Evolutionary conservation across 345 rosid genomes (phyloP).

Genomic region (Trapa incisa): DNA sequence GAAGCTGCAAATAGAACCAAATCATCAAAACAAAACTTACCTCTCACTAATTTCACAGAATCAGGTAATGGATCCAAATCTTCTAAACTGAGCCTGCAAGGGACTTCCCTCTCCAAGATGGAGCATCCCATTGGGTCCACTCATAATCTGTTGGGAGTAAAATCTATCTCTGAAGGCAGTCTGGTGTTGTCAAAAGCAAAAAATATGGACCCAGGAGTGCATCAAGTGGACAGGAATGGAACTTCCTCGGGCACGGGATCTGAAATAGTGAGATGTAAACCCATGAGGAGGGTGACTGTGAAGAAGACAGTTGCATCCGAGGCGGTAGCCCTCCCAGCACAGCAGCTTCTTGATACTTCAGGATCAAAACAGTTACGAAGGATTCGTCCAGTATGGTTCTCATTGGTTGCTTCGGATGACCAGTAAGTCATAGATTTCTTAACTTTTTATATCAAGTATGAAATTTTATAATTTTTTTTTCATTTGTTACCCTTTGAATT

Average conservation of each 20-base stretch:
- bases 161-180: conserved; percentile 18
- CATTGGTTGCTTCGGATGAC: conserved; percentile 52
- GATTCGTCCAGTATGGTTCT: conserved; percentile 54
- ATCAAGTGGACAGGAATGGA: conserved; percentile 30
- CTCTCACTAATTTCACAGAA: conserved; percentile 43
- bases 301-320: conserved; percentile 28
- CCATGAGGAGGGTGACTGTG: conserved; percentile 26
- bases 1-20: conserved; percentile 73
- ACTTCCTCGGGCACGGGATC: conserved; percentile 23
- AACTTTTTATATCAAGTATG: background rate
- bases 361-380: conserved; percentile 26
- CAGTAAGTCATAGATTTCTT: conserved; percentile 33
- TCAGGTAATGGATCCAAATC: conserved; percentile 54
- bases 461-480: background rate
- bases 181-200: conserved; percentile 22
- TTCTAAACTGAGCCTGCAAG: conserved; percentile 33
- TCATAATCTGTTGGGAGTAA: conserved; percentile 19
- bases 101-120: conserved; percentile 20
- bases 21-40: conserved; percentile 25
- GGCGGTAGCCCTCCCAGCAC: conserved; percentile 23
- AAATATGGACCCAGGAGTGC: conserved; percentile 30
- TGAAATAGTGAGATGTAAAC: conserved; percentile 33
- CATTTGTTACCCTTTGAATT: background rate
- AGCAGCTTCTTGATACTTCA: conserved; percentile 32
- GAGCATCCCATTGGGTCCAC: conserved; percentile 14